phyloP scores from a whole-genome alignment of 2,329 filamentous ascomycete genomes.

The Zasmidium citrigriseum region DNA sequence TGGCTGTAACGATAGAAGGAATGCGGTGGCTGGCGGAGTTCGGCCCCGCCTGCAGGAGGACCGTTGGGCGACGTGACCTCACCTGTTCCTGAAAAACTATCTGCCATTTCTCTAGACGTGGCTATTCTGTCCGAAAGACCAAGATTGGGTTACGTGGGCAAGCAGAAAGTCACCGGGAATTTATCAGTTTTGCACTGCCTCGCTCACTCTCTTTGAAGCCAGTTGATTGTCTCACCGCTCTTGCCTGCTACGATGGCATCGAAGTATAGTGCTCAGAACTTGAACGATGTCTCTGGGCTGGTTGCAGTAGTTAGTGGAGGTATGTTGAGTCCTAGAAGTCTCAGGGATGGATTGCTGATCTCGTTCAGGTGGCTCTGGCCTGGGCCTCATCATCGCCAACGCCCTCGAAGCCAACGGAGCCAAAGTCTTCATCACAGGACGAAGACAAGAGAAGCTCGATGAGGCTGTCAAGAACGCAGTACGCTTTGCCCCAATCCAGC shows the following conservation, averaged over 20 bases:
- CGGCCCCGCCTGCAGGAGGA: no score
- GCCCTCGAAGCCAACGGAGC: slow-evolving; percentile 44
- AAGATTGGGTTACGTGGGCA: no score
- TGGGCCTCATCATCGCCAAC: slow-evolving; percentile 40
- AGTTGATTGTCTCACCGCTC: not conserved
- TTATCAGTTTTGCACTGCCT: no score
- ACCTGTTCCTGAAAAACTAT: no score
- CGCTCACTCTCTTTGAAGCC: no score
- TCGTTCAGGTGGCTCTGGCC: slow-evolving; percentile 21
- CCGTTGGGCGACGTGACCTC: no score
- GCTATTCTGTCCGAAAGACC: no score
- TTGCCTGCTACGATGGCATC: not conserved
- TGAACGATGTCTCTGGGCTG: slow-evolving; percentile 31
- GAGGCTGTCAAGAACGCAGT: slow-evolving; percentile 39
- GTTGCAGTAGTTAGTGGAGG: slow-evolving; percentile 36
- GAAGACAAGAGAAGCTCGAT: slow-evolving; percentile 43
- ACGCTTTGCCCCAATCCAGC: not conserved
- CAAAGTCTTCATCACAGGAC: slow-evolving; percentile 49
- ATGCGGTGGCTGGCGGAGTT: no score
- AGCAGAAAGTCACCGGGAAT: no score
- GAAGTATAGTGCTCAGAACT: slow-evolving; percentile 9
- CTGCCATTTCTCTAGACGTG: no score
- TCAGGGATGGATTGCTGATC: not conserved
- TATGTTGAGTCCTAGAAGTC: not conserved
- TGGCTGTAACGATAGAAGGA: no score